Evolutionary conservation across 495 filamentous ascomycete genomes (phyloP), one percentile per base, ranked within the genome.

Genomic region (Hyaloscypha bicolor): DNA sequence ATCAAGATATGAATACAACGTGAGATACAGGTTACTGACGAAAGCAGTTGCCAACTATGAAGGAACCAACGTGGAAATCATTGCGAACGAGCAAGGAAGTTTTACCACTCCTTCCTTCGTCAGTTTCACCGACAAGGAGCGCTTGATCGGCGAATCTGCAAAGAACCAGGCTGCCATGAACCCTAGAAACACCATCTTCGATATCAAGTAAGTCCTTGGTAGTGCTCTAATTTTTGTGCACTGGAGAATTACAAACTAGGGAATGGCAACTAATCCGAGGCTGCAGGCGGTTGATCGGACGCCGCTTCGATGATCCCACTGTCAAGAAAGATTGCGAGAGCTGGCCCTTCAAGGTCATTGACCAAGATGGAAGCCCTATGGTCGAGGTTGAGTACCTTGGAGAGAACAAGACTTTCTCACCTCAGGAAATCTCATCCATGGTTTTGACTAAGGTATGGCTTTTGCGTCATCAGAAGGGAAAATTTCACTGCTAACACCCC

Each of bases 91-190:
- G 87, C 95, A 99, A 87, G 95, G 95, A 86, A 96, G 92, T 86
- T 94, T 96, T 74, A 97, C 95, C 67, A 98, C 95, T 42, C 95
- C 95, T 55, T 98, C 95, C 21, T 99, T 97, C 83, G 95, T 99
- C 78, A 93, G 91, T 71, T 98, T 99, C 91, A 97, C 94, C 79
- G 93, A 96, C 79, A 92, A 91, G 78, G 95, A 98, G 87, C 92
- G 96, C 79, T 85, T 99, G 77, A 97, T 99, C 81, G 95, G 95
- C 83, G 95, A 99, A 87, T 91, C 94, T 45, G 95, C 95, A 78
- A 98, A 97, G 91, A 99, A 98, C 87, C 95, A 97, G 85, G 94
- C 96, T 77, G 95, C 95, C 79, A 96, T 98, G 90, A 99, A 98
- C 88, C 95, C 95, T 60, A 81, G 82, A 75, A 96, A 98, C 87